Conservation (phyloP, 192 early-diverging fungal species). For the Entomortierella lignicola region DNA sequence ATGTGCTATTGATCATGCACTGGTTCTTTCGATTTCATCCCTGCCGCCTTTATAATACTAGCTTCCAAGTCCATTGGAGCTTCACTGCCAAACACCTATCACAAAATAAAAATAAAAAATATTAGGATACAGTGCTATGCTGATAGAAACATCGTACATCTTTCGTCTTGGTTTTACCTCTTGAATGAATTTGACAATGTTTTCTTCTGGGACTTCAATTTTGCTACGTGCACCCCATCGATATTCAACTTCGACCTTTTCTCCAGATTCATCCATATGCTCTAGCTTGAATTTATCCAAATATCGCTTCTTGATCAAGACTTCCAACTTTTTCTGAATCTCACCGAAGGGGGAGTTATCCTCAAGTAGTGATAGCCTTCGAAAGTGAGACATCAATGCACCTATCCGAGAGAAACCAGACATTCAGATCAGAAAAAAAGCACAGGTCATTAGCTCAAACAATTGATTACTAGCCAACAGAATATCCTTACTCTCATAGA, state of each 20-base stretch:
- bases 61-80: slow-evolving; percentile 23
- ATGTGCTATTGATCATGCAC: neutral
- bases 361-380: slow-evolving; percentile 40
- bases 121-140: neutral
- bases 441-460: neutral
- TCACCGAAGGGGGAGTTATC: slow-evolving; percentile 47
- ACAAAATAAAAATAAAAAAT: neutral
- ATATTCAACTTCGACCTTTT: slow-evolving; percentile 58
- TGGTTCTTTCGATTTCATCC: slow-evolving; percentile 16
- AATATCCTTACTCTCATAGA: slow-evolving; percentile 55
- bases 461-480: neutral
- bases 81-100: slow-evolving; percentile 50
- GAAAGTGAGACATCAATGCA: slow-evolving; percentile 38
- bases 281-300: slow-evolving; percentile 55
- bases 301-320: slow-evolving; percentile 65
- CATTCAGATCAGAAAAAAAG: neutral
- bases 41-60: slow-evolving; percentile 46
- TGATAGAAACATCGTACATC: no score
- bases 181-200: slow-evolving; percentile 66
- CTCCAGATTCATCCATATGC: slow-evolving; percentile 40
- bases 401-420: slow-evolving; percentile 17
- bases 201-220: slow-evolving; percentile 64
- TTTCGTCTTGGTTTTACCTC: no score
- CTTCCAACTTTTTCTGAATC: slow-evolving; percentile 44
- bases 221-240: slow-evolving; percentile 72